phyloP scores from a whole-genome alignment of 768 basidiomycete genomes.

The Cantharellus cinnabarinus region DNA sequence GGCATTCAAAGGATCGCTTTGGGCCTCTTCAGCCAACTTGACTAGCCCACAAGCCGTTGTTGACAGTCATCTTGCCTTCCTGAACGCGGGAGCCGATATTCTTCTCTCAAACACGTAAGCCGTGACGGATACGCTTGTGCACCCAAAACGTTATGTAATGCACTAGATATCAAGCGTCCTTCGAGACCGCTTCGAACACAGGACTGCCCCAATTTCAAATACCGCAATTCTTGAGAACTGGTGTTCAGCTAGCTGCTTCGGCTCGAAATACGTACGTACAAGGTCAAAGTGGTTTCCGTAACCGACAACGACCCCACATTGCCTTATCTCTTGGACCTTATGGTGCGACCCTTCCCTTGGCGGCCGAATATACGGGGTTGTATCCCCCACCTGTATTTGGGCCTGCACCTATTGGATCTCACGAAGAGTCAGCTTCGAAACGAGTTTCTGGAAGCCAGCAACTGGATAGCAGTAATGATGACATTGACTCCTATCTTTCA shows the following conservation, averaged over 20 bases:
- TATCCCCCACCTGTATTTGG: slow-evolving; percentile 56
- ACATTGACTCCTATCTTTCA: too few species aligned
- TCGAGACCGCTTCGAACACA: slow-evolving; percentile 29
- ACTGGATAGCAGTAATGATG: not conserved
- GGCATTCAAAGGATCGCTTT: slow-evolving; percentile 19
- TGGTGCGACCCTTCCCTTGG: slow-evolving; percentile 40
- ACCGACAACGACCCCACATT: slow-evolving; percentile 17
- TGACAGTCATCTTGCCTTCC: slow-evolving; percentile 39
- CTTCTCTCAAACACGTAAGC: slow-evolving; percentile 50
- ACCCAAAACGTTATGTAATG: not conserved
- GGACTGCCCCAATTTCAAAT: slow-evolving; percentile 27
- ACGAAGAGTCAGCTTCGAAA: not conserved
- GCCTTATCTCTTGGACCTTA: slow-evolving; percentile 58
- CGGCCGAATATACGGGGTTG: slow-evolving; percentile 48
- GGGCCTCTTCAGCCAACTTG: slow-evolving; percentile 44
- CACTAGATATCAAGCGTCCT: slow-evolving; percentile 45
- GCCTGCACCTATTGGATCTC: slow-evolving; percentile 20
- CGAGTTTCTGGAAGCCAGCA: not conserved
- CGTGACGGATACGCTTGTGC: not conserved
- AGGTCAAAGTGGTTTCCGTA: not conserved
- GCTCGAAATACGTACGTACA: slow-evolving; percentile 21
- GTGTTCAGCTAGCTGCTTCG: slow-evolving; percentile 30
- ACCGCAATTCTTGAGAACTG: slow-evolving; percentile 28
- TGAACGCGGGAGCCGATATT: slow-evolving; percentile 42
- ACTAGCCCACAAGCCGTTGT: slow-evolving; percentile 32